These are phyloP conservation scores for Malus sylvestris DNA, from an alignment of 306 rosid genomes.

Conservation along the genomic window DNA sequence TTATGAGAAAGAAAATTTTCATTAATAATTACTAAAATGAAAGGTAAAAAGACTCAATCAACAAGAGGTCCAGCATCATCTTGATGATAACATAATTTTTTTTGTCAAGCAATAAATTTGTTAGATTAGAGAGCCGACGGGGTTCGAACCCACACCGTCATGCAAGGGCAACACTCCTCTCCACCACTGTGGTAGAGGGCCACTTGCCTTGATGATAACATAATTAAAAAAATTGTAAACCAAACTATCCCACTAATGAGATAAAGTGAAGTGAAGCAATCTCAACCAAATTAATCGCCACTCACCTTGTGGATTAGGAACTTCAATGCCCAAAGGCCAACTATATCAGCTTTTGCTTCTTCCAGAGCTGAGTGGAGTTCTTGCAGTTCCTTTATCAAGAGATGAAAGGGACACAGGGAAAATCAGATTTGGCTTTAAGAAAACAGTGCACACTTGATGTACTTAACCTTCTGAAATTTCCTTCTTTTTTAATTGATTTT, in stretches of 20 bases:
- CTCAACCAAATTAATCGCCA: neutral
- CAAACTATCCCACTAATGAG: slow-evolving; percentile 5
- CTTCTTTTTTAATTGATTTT: neutral
- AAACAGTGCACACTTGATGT: neutral
- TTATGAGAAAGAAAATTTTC: neutral
- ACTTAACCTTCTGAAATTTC: neutral
- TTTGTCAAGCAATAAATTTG: no score
- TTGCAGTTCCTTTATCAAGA: slow-evolving; percentile 72
- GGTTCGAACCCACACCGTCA: no score
- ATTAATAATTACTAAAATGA: neutral
- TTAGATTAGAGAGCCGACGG: no score
- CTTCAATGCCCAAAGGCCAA: slow-evolving; percentile 89
- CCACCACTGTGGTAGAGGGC: no score
- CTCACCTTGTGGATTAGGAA: slow-evolving; percentile 67
- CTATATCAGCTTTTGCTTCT: slow-evolving; percentile 98
- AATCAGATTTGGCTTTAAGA: slow-evolving; percentile 1
- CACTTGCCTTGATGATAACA: neutral
- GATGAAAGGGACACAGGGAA: slow-evolving; percentile 2
- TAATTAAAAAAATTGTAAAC: neutral
- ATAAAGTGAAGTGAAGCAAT: neutral
- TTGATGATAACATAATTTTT: neutral
- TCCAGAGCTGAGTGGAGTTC: slow-evolving; percentile 89
- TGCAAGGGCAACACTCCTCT: no score
- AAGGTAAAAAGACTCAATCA: neutral
- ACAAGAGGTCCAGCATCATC: neutral